Evolutionary conservation across 345 rosid species (phyloP).

Genomic region (Arabidopsis arenosa): DNA sequence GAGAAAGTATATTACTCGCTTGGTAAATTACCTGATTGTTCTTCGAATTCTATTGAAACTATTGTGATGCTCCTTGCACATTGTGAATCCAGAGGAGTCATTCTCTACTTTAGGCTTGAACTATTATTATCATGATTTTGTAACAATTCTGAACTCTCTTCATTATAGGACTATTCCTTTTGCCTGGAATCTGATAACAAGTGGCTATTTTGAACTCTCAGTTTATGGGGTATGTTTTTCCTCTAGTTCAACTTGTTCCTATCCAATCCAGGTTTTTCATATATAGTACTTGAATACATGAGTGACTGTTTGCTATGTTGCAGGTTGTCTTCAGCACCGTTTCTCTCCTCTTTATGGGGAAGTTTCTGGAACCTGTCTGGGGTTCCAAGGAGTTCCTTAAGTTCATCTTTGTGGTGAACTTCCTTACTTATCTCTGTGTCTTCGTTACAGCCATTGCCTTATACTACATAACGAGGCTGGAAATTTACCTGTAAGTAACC

Average conservation of each 20-base stretch:
- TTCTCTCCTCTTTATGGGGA: conserved; percentile 91
- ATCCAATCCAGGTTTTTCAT: not conserved
- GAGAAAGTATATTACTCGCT: not conserved
- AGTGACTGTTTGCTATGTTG: conserved; percentile 39
- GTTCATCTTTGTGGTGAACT: conserved; percentile 84
- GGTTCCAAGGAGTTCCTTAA: conserved; percentile 96
- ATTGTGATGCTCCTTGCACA: not conserved
- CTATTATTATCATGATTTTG: not conserved
- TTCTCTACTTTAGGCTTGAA: not conserved
- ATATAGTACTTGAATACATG: conserved; percentile 15
- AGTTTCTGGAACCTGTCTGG: conserved; percentile 95
- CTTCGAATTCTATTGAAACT: conserved; percentile 3
- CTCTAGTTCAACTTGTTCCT: conserved; percentile 11
- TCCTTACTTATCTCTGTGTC: conserved; percentile 79
- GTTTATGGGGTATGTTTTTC: conserved; percentile 68
- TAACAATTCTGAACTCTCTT: not conserved
- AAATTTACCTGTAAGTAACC: conserved; percentile 81
- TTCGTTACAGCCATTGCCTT: conserved; percentile 84
- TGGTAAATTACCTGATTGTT: not conserved
- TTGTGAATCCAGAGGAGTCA: not conserved
- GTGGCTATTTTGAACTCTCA: conserved; percentile 89
- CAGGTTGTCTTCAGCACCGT: conserved; percentile 73
- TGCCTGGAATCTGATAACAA: conserved; percentile 92
- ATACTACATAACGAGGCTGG: conserved; percentile 80
- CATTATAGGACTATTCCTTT: conserved; percentile 92